Evolutionary conservation across 257 asterid species (phyloP).

Genomic region (Nicotiana noctiflora): DNA sequence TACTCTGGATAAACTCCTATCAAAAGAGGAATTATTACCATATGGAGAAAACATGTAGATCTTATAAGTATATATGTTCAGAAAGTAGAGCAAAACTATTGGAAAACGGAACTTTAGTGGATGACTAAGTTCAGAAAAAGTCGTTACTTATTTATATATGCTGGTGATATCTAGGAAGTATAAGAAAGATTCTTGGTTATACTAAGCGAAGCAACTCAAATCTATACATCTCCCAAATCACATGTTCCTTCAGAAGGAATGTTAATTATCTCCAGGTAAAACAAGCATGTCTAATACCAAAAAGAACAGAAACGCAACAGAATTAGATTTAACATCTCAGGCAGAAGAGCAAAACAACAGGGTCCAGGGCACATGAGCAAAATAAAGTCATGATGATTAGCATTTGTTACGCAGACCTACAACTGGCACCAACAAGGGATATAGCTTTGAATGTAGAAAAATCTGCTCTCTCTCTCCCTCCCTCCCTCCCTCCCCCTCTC

Average conservation of each 20-base stretch:
- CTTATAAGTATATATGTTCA: not conserved
- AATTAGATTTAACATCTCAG: not conserved
- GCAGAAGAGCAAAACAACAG: not conserved
- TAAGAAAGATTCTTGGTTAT: not conserved
- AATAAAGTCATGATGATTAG: not conserved
- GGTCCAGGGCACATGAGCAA: not conserved
- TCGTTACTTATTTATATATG: not conserved
- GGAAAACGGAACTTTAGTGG: not conserved
- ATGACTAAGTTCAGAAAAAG: not conserved
- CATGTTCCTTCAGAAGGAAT: not conserved
- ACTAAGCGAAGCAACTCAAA: not conserved
- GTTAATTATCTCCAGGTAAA: not conserved
- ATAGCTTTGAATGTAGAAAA: not conserved
- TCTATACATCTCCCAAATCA: not conserved
- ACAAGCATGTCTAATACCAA: not conserved
- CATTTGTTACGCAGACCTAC: not conserved
- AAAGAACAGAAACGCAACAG: not conserved
- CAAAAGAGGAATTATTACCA: constrained; percentile 3
- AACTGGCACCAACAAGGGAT: not conserved
- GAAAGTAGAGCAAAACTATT: not conserved
- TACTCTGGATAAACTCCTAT: constrained; percentile 68
- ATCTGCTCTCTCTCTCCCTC: not conserved
- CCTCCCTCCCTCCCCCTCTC: too few species aligned
- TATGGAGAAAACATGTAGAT: not conserved
- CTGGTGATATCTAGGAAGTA: not conserved